phyloP scores from a whole-genome alignment of 352 stramenopile species.

The Phytophthora pini region DNA sequence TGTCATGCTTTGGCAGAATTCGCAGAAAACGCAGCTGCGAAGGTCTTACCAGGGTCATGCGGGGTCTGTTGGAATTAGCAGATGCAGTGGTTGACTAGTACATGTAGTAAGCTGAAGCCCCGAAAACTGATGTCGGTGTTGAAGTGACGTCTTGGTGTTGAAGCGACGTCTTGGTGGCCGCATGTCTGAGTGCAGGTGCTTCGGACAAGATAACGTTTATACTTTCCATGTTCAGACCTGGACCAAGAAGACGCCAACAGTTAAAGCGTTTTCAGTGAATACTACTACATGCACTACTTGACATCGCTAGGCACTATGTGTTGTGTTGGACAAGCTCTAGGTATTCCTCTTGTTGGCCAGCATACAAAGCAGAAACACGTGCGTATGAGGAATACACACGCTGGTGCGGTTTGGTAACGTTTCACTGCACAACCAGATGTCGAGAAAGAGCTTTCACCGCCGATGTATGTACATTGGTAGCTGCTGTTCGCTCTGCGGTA shows the following conservation, averaged over 20 bases:
- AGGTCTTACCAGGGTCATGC: constrained; percentile 3
- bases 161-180: constrained; percentile 29
- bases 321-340: too few relatives aligned
- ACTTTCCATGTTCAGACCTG: constrained; percentile 14
- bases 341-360: too few relatives aligned
- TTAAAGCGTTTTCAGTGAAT: too few relatives aligned
- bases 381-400: neutral
- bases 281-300: too few relatives aligned
- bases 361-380: too few relatives aligned
- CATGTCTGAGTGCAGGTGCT: constrained; percentile 6
- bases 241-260: too few relatives aligned
- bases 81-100: constrained; percentile 1
- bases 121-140: constrained; percentile 3
- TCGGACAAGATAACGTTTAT: constrained; percentile 18
- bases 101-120: constrained; percentile 1
- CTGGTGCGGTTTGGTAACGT: neutral
- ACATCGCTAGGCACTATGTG: too few relatives aligned
- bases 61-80: constrained; percentile 7
- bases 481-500: neutral
- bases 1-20: constrained; percentile 5
- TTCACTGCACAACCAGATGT: too few relatives aligned
- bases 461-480: too few relatives aligned
- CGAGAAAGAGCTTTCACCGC: too few relatives aligned
- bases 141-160: constrained; percentile 29
- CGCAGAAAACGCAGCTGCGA: constrained; percentile 27